Conservation (phyloP, 495 filamentous ascomycete genomes). For the Choiromyces venosus region DNA sequence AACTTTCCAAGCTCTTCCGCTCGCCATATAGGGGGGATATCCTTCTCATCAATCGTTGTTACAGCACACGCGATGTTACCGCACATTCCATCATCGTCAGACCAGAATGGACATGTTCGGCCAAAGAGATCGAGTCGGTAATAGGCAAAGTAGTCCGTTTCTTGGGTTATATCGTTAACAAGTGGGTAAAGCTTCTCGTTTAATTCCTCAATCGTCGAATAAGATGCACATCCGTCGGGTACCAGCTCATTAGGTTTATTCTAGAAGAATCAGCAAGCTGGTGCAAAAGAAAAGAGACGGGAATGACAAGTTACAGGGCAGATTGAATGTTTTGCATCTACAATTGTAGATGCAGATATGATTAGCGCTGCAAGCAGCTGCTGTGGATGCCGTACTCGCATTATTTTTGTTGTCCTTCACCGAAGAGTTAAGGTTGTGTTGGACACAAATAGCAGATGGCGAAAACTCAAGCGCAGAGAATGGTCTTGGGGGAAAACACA, state of each 20-base stretch:
- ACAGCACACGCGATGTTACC: slow-evolving; percentile 96
- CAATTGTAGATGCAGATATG: slow-evolving; percentile 24
- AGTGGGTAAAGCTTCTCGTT: slow-evolving; percentile 74
- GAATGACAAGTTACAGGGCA: slow-evolving; percentile 24
- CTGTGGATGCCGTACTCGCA: slow-evolving; percentile 22
- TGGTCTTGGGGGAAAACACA: background rate
- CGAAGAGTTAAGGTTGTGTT: background rate
- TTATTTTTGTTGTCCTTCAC: slow-evolving; percentile 8
- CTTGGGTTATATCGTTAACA: slow-evolving; percentile 71
- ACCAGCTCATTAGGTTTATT: slow-evolving; percentile 41
- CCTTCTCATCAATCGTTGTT: slow-evolving; percentile 90
- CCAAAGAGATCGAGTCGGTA: slow-evolving; percentile 96
- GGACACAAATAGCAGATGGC: background rate
- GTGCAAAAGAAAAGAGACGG: background rate
- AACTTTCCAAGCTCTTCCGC: slow-evolving; percentile 87
- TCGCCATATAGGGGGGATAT: slow-evolving; percentile 87
- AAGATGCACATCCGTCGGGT: slow-evolving; percentile 89
- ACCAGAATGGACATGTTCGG: slow-evolving; percentile 93
- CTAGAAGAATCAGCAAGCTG: slow-evolving; percentile 10
- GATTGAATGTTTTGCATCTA: slow-evolving; percentile 19
- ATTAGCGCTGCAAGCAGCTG: slow-evolving; percentile 30
- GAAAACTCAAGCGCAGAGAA: background rate
- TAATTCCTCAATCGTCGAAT: slow-evolving; percentile 75
- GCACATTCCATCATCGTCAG: slow-evolving; percentile 87
- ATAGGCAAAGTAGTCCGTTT: slow-evolving; percentile 95